These are phyloP conservation scores for Straminergon stramineum DNA, from an alignment of 225 moss, liverwort and hornwort species.

Conservation along the genomic window DNA sequence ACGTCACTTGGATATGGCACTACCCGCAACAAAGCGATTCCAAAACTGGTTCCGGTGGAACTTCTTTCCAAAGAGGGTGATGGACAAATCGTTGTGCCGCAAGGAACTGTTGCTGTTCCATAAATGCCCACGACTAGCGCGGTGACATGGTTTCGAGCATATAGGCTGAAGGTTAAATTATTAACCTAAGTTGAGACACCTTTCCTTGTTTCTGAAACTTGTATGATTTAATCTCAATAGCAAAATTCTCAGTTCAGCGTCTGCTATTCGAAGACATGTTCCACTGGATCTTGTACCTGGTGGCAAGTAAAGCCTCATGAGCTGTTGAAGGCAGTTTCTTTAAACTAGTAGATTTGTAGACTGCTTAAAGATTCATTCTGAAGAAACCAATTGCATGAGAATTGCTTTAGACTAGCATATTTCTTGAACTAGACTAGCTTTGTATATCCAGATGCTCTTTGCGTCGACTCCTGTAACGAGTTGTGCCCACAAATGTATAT, in stretches of 20 bases:
- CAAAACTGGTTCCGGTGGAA: constrained; percentile 18
- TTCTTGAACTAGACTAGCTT: not conserved
- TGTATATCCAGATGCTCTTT: constrained; percentile 10
- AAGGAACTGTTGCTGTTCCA: constrained; percentile 30
- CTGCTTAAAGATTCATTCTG: not conserved
- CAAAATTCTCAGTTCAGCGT: not conserved
- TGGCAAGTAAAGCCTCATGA: not conserved
- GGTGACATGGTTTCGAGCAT: not conserved
- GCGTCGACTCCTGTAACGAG: not conserved
- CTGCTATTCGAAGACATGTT: not conserved
- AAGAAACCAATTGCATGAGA: not conserved
- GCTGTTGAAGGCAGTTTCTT: not conserved
- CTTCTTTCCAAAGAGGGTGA: constrained; percentile 13
- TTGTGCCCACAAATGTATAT: not conserved
- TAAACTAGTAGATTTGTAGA: not conserved
- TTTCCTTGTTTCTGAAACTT: not conserved
- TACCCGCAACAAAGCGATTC: constrained; percentile 44
- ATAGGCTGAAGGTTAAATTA: not conserved
- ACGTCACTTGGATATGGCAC: constrained; percentile 94
- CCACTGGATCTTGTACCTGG: not conserved
- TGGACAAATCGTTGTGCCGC: not conserved
- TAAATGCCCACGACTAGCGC: not conserved
- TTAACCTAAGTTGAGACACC: not conserved
- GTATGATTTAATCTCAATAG: not conserved
- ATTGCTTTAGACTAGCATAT: not conserved